Base-by-base conservation (phyloP, 192 early-diverging fungal genomes). In the Dissophora globulifera region DNA sequence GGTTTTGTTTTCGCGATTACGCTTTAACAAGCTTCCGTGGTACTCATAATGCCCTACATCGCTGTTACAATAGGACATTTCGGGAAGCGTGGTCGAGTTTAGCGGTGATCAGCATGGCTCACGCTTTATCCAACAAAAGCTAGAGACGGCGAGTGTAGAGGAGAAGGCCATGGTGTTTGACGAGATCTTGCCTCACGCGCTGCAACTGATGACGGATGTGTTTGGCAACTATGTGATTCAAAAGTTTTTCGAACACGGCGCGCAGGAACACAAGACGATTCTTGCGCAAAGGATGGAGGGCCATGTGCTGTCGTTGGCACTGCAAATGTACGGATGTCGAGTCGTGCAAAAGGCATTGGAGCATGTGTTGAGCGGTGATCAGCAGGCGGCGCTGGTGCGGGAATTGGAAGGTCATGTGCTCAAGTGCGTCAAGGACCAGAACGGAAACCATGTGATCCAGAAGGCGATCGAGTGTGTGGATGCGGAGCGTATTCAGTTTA, bases 221-320 rank as follows among this genome's bases (percentile, higher is more conserved):
- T 99, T 99, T 92, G 97, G 97, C 46, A 99, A 99, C 88, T 99
- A 99, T 72, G 97, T 99, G 51, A 93, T 99, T 49, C 97, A 99
- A 84, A 99, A 98, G 83, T 96, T 99, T 81, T 99, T 99, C 85
- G 97, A 99, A 83, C 95, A 99, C 74, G 97, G 95, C 56, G 93
- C 92, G 63, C 93, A 90, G 81, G 84, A 87, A 60, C 97, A 99
- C 67, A 98, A 97, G 86, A 89, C 93, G 30, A 82, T 93, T 27
- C 86, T 99, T 57, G 94, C 96, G 4, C 88, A 91, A 66, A 91
- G 95, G 76, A 99, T 99, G 96, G 93, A 97, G 61, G 93, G 93
- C 22, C 95, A 99, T 78, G 94, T 99, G 6, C 65, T 98, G 52
- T 87, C 91, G n/a, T 84, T 99, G 55, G 95, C 96, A n/a, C 82